Base-by-base conservation (phyloP, 306 rosid genomes). In the Malus orientalis region DNA sequence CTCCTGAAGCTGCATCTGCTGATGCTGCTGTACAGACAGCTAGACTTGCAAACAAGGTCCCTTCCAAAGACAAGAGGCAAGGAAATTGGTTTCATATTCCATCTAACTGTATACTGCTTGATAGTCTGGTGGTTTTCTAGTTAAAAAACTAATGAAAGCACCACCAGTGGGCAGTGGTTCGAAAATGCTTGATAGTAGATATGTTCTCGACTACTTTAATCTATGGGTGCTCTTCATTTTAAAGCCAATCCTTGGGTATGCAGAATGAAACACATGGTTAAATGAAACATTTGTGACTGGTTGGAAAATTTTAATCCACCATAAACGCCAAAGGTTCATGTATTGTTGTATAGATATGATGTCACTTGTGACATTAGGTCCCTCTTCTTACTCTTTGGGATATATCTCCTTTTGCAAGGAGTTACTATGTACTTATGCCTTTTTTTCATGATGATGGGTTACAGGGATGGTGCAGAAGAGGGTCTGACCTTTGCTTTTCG, bases 21-120 rank as follows among this genome's bases (percentile, higher is more conserved):
- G 98, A 96, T 87, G 98, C 99, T 86, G 97, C 97, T 53, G 96
- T 91, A 76, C 99, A 96, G 86, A 96, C 99, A 16, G 99, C 98
- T 84, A 89, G 99, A 87, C 91, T 96, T 85, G 96, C 94, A 11
- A 93, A 84, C 87, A 91, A 96, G 94, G 89, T n/a, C 80, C 97
- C 97, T 79, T 91, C 97, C 81, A 96, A 92, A 79, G 89, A 87
- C 22, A 91, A 89, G 88, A 91, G 91, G 99, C 85, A 87, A 85
- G 96, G 83, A 79, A 49, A 75, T 73, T 80, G n/a, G 44, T 64
- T 40, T 80, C 59, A 30, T 78, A 33, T 77, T 77, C 74, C 74
- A 38, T 76, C 75, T 85, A 53, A 47, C 57, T 54, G 70, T 81
- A 61, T 23, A 36, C 13, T 75, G 51, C 20, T 19, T 79, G 55